Evolutionary conservation across 257 asterid species (phyloP), one percentile per base, ranked within the genome.

Genomic region (Solanum lignicaule): DNA sequence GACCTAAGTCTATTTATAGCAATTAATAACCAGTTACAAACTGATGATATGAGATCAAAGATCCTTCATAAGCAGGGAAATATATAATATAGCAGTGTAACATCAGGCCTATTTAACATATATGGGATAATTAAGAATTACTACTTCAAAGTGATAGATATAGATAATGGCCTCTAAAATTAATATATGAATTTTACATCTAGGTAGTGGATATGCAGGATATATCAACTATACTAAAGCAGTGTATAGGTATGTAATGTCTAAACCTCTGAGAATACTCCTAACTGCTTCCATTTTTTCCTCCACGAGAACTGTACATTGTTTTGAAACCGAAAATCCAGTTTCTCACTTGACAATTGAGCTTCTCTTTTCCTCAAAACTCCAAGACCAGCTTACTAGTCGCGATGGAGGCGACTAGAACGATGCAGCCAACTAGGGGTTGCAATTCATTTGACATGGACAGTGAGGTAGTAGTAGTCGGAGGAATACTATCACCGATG

Each of bases 401-500:
- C 87, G 88, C 81, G 36, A 94, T 29, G 65, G 88, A 90, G 25
- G 92, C 72, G 84, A 91, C 83, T 62, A 91, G 72, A 78, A 88
- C 3, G 65, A 94, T 78, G 92, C 89, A 91, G 88, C 93, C 86
- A 52, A 91, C 38, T 14, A 91, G 83, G 52, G 96, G 95, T 79
- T 88, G 92, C 71, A 92, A 87, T 76, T 79, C 83, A 79, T 52
- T 87, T 13, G 96, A 90, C 72, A 8, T 83, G 33, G 98, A 92
- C 78, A 87, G 62, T 4, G 91, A 89, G 27, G 94, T 87, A 20
- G 83, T 87, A 48, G 81, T 69, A 79, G 89, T 79, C 4, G 90
- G 87, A 41, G 94, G 95, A 58, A 94, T 91, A 87, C 87, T 88
- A 16, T 91, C 96, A 3, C 95, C 92, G 20, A 89, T 91, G 87